Evolutionary conservation across 2,329 filamentous ascomycete genomes (phyloP).

Genomic region (Aspergillus felis): DNA sequence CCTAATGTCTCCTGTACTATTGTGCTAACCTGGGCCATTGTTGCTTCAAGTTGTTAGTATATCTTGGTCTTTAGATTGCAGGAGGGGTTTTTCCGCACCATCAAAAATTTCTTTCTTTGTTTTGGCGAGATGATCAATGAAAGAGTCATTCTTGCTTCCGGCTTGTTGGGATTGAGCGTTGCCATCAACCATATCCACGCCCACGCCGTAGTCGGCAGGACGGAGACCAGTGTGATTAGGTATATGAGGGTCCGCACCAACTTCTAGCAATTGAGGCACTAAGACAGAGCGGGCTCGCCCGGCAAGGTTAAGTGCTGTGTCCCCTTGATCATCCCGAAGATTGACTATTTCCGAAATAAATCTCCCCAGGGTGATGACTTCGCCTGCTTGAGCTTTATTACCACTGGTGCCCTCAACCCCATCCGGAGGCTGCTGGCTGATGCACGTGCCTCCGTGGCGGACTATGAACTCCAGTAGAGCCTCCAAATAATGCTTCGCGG

Average conservation of each 20-base stretch:
- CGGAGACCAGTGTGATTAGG: slow-evolving; percentile 84
- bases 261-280: slow-evolving; percentile 92
- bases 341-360: slow-evolving; percentile 99
- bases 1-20: slow-evolving; percentile 80
- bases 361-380: slow-evolving; percentile 80
- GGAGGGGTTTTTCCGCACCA: slow-evolving; percentile 26
- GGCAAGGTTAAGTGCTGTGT: slow-evolving; percentile 91
- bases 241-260: slow-evolving; percentile 89
- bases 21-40: slow-evolving; percentile 39
- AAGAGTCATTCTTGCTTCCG: slow-evolving; percentile 43
- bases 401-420: slow-evolving; percentile 20
- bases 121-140: slow-evolving; percentile 42
- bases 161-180: slow-evolving; percentile 44
- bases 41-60: slow-evolving; percentile 38
- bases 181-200: slow-evolving; percentile 57
- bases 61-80: neutral
- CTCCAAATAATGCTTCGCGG: slow-evolving; percentile 90
- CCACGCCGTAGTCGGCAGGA: slow-evolving; percentile 92
- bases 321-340: slow-evolving; percentile 85
- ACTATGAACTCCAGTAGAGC: slow-evolving; percentile 92
- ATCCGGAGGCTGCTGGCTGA: slow-evolving; percentile 46
- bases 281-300: slow-evolving; percentile 94
- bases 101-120: slow-evolving; percentile 45
- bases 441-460: slow-evolving; percentile 67
- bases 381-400: slow-evolving; percentile 28